Base-by-base conservation (phyloP, 441 rosid species). In the Croton laevigatus region DNA sequence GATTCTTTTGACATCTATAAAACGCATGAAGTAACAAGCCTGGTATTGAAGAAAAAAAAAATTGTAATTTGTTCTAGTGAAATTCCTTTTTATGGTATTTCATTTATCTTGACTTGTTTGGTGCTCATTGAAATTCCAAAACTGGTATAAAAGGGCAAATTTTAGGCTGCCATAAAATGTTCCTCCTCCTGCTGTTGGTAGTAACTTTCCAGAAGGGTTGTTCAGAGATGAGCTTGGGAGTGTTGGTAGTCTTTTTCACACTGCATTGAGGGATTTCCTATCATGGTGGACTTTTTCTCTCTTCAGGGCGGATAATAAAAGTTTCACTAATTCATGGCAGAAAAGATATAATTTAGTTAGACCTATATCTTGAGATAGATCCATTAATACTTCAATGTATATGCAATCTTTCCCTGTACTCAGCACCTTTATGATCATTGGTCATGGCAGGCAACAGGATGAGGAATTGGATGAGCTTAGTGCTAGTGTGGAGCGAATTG, bases 381-480 rank as follows among this genome's bases (percentile, higher is more conserved):
- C 34, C 42, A 27, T 27, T 34, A 13, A 22, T 11, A 13, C 32
- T 42, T 19, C n/a, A 0, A 8, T 17, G 12, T 5, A 42, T 20
- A 57, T 57, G 38, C 36, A 53, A 13, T 42, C 17, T 51, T 45
- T 8, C 20, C 20, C 52, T 11, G 4, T 53, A n/a, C 7, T 64
- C 16, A 19, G 12, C 8, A 2, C 8, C 12, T 12, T 16, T 60
- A 60, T 71, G 70, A 71, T 69, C 40, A 32, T 68, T 71, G 73
- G 20, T 67, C 60, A 54, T 49, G 73, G 75, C 72, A 95, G 99
- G 93, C 94, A 88, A 81, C 99, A 96, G 69, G 98, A 96, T 60
- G 97, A 96, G 74, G 99, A 96, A 83, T 82, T 96, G 85, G 99
- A 96, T 71, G 97, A 93, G 78, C 93, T 96, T 27, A 93, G 99